Conservation (phyloP, 495 filamentous ascomycete genomes). For the Penicillium cataractarum region DNA sequence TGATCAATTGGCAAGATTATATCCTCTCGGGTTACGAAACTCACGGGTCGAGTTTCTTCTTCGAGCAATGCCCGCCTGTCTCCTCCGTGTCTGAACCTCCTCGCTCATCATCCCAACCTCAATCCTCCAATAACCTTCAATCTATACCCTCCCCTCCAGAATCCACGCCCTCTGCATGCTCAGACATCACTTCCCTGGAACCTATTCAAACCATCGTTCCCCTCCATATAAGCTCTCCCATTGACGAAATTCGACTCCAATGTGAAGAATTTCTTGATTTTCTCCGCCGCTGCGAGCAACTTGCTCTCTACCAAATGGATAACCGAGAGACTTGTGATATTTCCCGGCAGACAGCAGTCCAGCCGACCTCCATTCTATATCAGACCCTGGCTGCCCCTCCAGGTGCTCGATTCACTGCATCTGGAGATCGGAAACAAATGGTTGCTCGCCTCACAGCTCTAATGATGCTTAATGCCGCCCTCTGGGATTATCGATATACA, state of each 20-base stretch:
- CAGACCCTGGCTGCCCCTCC: constrained; percentile 39
- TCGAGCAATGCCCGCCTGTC: constrained; percentile 23
- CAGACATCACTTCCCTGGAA: constrained; percentile 15
- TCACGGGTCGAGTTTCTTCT: constrained; percentile 38
- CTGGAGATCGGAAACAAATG: constrained; percentile 42
- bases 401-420: constrained; percentile 33
- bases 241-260: constrained; percentile 39
- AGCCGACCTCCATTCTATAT: constrained; percentile 29
- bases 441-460: constrained; percentile 37
- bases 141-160: constrained; percentile 30
- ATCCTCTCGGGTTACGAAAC: constrained; percentile 45
- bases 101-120: not conserved
- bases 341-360: constrained; percentile 34
- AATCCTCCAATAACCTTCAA: constrained; percentile 9
- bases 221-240: constrained; percentile 13
- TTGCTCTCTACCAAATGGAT: constrained; percentile 33
- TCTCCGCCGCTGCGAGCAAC: constrained; percentile 41
- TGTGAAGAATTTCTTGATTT: constrained; percentile 45
- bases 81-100: constrained; percentile 2
- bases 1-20: constrained; percentile 51
- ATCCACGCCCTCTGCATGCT: constrained; percentile 26
- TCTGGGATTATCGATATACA: constrained; percentile 47
- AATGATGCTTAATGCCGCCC: constrained; percentile 43
- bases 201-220: not conserved
- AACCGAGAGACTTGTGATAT: constrained; percentile 19